Percentiles rank a stretch among this genome's conserved stretches.
Evolutionary conservation across 2,329 filamentous ascomycete genomes (phyloP).

Genomic region (Claviceps sp.): DNA sequence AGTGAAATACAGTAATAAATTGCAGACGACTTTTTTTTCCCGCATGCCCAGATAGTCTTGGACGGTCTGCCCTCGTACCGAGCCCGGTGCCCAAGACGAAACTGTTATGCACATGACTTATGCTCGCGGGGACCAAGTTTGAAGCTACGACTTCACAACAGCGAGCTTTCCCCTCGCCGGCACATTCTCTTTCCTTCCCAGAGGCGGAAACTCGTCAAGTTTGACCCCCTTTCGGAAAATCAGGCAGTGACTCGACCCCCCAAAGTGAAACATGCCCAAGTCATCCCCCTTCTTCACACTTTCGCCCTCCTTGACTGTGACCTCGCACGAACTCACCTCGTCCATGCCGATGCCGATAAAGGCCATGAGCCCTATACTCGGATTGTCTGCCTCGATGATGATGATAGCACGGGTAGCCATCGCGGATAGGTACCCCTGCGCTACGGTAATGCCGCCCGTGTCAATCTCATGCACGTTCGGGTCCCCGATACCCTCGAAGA

Average conservation of each 20-base stretch:
- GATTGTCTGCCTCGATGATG: conserved; percentile 56
- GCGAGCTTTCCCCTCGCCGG: conserved; percentile 25
- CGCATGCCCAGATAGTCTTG: too few relatives aligned
- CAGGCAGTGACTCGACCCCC: conserved; percentile 57
- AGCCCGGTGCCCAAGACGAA: too few relatives aligned
- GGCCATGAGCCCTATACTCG: conserved; percentile 52
- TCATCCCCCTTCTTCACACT: conserved; percentile 55
- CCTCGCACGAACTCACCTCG: conserved; percentile 61
- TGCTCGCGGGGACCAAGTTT: too few relatives aligned
- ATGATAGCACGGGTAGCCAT: conserved; percentile 59
- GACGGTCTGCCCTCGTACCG: too few relatives aligned
- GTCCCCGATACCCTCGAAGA: conserved; percentile 23
- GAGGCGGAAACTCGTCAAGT: conserved; percentile 25
- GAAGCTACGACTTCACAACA: conserved; percentile 11
- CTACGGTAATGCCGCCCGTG: conserved; percentile 28
- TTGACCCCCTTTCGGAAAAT: conserved; percentile 47
- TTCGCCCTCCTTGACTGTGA: conserved; percentile 53
- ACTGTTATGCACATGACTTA: too few relatives aligned
- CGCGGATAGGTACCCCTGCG: conserved; percentile 53
- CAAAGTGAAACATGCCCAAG: conserved; percentile 69
- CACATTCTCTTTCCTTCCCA: conserved; percentile 24
- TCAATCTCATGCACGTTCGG: conserved; percentile 22
- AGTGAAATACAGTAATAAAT: too few relatives aligned
- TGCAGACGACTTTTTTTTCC: too few relatives aligned
- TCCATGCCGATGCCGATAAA: conserved; percentile 65